Base-by-base conservation (phyloP, 75 land plant genomes). In the Picea glauca region DNA sequence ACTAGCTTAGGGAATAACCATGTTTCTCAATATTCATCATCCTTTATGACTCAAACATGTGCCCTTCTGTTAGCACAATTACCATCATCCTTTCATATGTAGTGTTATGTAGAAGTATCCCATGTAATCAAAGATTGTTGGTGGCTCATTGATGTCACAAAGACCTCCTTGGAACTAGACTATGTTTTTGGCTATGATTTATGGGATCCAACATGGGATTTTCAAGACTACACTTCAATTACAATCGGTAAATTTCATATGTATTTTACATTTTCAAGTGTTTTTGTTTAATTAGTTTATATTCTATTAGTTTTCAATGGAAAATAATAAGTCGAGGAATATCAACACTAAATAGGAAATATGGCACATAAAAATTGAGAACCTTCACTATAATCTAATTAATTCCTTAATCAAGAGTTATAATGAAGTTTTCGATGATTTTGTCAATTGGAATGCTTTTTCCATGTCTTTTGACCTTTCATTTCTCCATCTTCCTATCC, bases 11-110 rank as follows among this genome's bases (percentile, higher is more conserved):
- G 85, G 76, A 89, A 85, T 80, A 87, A 87, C 38, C 86, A 83
- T 81, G 78, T 88, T 12, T 80, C 83, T 63, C 91, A 87, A 57
- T 90, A 85, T 78, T 78, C 89, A 56, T 87, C 98, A 17, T 91
- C 91, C 75, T 84, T 94, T 76, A 81, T 95, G 85, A 97, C 94
- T 68, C 99, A 97, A 82, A 96, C 98, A 72, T 94, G 99, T 88
- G 99, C 98, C 21, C 90, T 97, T 58, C 86, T 97, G 56, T 75
- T 97, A 63, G 26, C 99, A 46, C 98, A 94, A 82, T 87, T 97
- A 30, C 98, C 99, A n/a, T 87, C 67, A 18, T 90, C 92, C 32
- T 97, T 97, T 81, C 99, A 97, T 61, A 38, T 63, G 54, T 89
- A 92, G 59, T 88, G 94, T 12, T 97, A 97, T 78, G 33, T 79